Evolutionary conservation across 2,329 filamentous ascomycete genomes (phyloP), one percentile per base, ranked within the genome.

Genomic region (Stachybotrys echinatus): DNA sequence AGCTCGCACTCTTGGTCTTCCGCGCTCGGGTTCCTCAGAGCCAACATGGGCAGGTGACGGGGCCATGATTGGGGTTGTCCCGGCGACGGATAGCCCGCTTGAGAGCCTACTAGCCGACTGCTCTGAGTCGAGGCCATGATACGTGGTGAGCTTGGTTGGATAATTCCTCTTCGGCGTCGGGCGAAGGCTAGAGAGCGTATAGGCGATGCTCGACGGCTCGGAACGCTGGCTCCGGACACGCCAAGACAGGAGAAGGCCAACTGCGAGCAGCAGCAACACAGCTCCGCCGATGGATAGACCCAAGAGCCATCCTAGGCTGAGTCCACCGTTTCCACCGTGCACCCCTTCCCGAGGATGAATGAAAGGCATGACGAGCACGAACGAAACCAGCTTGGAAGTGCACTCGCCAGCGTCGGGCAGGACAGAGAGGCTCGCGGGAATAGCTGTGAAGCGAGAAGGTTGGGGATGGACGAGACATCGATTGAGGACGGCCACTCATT

Each of bases 201-300:
- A 14, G 46, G 2, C 59, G 60, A 21, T 50, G 49, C 53, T 61
- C 27, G 27, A 34, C 27, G 10, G 27, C 27, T 34, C 2, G 10
- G 27, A 14, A 3, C 27, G 27, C 27, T 34, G 27, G 10, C 14
- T 34, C 27, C 27, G 63, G 50, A 70, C 53, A 20, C 59, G 54
- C 62, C 70, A 72, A 6, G 74, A 58, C 43, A 76, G 68, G 21
- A 77, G 50, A 22, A 74, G 61, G 1, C 72, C 74, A 6, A 78
- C 50, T 7, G 57, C 62, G 2, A 69, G 61, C 57, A 76, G 75
- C 14, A 80, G 51, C 6, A 77, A 48, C 2, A 74, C 57, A 17
- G 73, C 72, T n/a, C 75, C 75, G 27, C 70, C 70, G 22, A 82
- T 54, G 12, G 72, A 71, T 48, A 81, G 74, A 48, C 68, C 68